Conservation (phyloP, 495 filamentous ascomycete species). For the Neurospora tetrasperma region DNA sequence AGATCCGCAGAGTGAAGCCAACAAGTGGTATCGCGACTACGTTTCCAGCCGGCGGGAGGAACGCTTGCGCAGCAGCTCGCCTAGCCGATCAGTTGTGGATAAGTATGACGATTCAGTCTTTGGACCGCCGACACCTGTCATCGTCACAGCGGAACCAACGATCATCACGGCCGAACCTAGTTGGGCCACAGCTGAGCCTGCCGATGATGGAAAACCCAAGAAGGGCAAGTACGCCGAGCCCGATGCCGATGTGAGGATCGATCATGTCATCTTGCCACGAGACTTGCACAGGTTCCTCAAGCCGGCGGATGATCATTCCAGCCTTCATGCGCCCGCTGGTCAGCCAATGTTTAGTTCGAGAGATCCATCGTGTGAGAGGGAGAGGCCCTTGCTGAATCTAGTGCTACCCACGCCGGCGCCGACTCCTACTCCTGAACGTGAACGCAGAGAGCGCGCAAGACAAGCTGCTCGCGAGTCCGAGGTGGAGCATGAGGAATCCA, state of each 20-base stretch:
- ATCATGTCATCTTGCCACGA: constrained; percentile 35
- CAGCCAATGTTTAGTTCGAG: constrained; percentile 28
- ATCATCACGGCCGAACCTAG: background rate
- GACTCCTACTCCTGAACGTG: constrained; percentile 33
- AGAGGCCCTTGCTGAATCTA: constrained; percentile 42
- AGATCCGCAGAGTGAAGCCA: constrained; percentile 33
- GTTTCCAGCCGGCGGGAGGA: constrained; percentile 10
- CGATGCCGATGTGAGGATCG: constrained; percentile 45
- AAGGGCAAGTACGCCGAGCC: constrained; percentile 41
- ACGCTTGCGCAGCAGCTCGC: constrained; percentile 34
- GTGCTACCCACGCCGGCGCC: constrained; percentile 40
- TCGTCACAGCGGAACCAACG: background rate
- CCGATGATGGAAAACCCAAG: constrained; percentile 12
- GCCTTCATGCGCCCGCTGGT: constrained; percentile 4
- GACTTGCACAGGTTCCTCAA: constrained; percentile 23
- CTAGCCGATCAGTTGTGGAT: constrained; percentile 36
- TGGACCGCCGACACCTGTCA: constrained; percentile 27
- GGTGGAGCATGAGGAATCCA: background rate
- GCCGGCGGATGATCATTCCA: background rate
- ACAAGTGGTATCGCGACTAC: constrained; percentile 39
- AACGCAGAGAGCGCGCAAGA: constrained; percentile 13
- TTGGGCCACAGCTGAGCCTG: background rate
- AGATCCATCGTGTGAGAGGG: constrained; percentile 39
- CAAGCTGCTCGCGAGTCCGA: background rate
- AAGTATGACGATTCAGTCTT: constrained; percentile 34